Conservation (phyloP, 2,329 filamentous ascomycete genomes). For the Phaeosphaeriaceae sp. region DNA sequence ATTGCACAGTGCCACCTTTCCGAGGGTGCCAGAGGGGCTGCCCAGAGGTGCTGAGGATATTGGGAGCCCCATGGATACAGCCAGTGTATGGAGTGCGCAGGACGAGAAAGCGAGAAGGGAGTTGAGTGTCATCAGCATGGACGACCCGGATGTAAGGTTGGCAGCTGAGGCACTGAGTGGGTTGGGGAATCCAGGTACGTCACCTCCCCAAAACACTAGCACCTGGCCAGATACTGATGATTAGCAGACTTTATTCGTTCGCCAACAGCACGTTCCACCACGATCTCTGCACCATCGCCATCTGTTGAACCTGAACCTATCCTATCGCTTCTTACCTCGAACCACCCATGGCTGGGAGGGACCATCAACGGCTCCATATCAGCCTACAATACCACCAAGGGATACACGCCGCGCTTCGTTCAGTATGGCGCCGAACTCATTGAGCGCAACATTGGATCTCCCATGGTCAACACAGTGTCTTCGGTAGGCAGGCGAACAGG, state of each 20-base stretch:
- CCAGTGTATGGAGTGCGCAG: constrained; percentile 52
- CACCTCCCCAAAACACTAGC: not conserved
- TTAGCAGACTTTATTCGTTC: constrained; percentile 52
- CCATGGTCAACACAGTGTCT: constrained; percentile 84
- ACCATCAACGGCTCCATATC: constrained; percentile 85
- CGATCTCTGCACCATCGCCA: constrained; percentile 41
- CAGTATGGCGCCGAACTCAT: constrained; percentile 88
- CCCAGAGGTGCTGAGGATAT: constrained; percentile 38
- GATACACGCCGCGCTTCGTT: constrained; percentile 87
- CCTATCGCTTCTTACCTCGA: constrained; percentile 83
- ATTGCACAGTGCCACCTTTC: constrained; percentile 36
- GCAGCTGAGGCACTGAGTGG: constrained; percentile 59
- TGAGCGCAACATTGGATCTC: constrained; percentile 81
- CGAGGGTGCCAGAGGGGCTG: constrained; percentile 39
- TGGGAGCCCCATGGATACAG: constrained; percentile 53
- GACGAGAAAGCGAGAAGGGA: constrained; percentile 44
- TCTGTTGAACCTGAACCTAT: constrained; percentile 74
- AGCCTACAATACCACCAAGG: constrained; percentile 86
- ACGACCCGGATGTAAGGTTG: constrained; percentile 56
- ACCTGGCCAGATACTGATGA: constrained; percentile 20
- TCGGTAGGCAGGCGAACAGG: constrained; percentile 84
- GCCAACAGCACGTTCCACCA: constrained; percentile 41
- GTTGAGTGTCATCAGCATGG: constrained; percentile 52
- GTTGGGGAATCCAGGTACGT: constrained; percentile 56
- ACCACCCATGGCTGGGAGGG: constrained; percentile 83